Percentiles rank a stretch among this genome's conserved stretches.
Evolutionary conservation across 2,329 filamentous ascomycete species (phyloP).

Genomic region (Hysterium pulicare): DNA sequence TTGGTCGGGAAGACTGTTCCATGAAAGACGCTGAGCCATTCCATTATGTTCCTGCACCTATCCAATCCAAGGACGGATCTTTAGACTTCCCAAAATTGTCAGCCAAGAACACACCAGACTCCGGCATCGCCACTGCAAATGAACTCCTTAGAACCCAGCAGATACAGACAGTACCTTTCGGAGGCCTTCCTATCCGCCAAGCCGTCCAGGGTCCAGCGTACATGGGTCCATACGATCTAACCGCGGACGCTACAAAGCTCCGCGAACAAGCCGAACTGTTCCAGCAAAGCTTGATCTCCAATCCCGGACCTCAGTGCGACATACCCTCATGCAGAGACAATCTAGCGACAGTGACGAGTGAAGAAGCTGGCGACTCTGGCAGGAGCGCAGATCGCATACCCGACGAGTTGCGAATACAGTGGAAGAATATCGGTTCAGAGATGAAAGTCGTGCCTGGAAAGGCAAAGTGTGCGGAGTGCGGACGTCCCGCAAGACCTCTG

Average conservation of each 20-base stretch:
- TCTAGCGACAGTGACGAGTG: constrained; percentile 29
- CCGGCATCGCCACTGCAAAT: constrained; percentile 21
- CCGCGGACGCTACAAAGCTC: constrained; percentile 22
- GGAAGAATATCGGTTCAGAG: constrained; percentile 13
- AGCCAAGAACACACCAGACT: constrained; percentile 21
- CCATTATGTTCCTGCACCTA: constrained; percentile 15
- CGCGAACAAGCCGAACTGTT: constrained; percentile 28
- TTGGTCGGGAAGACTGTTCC: constrained; percentile 33
- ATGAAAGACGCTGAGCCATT: constrained; percentile 28
- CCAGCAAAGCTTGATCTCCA: constrained; percentile 25
- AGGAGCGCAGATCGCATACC: constrained; percentile 43
- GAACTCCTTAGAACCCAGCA: constrained; percentile 29
- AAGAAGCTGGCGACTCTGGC: constrained; percentile 40
- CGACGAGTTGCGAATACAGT: constrained; percentile 28
- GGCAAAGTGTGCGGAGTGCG: constrained; percentile 33
- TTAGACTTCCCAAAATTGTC: not conserved
- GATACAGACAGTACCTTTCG: constrained; percentile 37
- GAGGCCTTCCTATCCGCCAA: constrained; percentile 43
- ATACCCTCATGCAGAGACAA: constrained; percentile 28
- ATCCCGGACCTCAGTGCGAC: constrained; percentile 18
- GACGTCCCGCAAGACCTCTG: constrained; percentile 25
- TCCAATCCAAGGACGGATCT: constrained; percentile 15
- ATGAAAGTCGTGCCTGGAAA: constrained; percentile 21
- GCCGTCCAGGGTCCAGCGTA: constrained; percentile 46
- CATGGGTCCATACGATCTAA: constrained; percentile 33